phyloP scores from a whole-genome alignment of 345 rosid species.

The Hibiscus syriacus region DNA sequence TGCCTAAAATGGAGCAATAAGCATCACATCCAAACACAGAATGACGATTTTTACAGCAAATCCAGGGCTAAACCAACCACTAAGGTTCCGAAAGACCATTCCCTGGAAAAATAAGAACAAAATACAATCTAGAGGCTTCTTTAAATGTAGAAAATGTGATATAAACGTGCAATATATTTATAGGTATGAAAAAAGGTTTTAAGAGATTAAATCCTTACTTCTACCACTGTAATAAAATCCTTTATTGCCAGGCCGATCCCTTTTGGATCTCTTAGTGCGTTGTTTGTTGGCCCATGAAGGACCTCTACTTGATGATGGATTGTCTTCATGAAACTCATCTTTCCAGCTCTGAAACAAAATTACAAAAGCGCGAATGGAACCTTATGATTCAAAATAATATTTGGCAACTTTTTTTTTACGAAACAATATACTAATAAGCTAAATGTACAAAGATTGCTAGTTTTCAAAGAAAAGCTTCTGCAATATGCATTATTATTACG shows the following conservation, averaged over 20 bases:
- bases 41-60: neutral
- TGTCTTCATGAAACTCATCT: conserved; percentile 39
- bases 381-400: neutral
- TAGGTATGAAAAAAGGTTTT: neutral
- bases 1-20: neutral
- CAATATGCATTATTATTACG: neutral
- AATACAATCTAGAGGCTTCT: neutral
- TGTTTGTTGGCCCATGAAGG: conserved; percentile 59
- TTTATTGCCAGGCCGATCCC: conserved; percentile 27
- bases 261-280: conserved; percentile 35
- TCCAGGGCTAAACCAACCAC: neutral
- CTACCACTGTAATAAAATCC: conserved; percentile 26
- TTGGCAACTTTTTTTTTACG: no score
- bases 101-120: neutral
- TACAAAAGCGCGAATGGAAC: conserved; percentile 1
- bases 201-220: conserved; percentile 41
- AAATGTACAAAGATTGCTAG: neutral
- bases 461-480: neutral
- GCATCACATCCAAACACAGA: neutral
- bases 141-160: neutral
- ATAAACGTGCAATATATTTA: neutral
- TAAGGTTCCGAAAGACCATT: neutral
- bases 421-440: neutral
- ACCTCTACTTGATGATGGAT: conserved; percentile 38
- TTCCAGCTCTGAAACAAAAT: conserved; percentile 42